phyloP scores from a whole-genome alignment of 1,139 yeast genomes.

The Saccharomyces uvarum region DNA sequence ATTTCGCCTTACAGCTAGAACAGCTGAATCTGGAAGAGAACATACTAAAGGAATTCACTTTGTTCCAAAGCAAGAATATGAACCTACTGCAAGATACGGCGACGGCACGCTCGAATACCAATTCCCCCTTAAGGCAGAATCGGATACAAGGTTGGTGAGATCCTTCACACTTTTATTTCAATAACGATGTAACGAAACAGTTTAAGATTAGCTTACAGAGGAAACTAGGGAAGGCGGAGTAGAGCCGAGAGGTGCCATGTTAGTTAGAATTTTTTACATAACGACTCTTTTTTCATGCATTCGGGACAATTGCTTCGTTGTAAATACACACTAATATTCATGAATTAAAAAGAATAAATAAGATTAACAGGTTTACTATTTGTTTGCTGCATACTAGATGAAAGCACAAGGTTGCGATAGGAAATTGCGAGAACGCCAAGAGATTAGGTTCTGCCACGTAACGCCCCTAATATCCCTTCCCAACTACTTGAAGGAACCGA shows the following conservation, averaged over 20 bases:
- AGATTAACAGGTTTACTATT: neutral
- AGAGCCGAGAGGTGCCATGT: neutral
- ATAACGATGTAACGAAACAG: neutral
- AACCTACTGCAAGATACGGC: neutral
- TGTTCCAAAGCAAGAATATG: neutral
- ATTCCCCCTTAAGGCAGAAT: neutral
- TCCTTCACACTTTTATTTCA: neutral
- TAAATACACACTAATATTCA: neutral
- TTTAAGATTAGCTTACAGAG: neutral
- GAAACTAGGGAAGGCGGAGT: neutral
- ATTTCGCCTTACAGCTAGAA: neutral
- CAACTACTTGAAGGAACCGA: neutral
- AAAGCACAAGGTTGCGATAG: neutral
- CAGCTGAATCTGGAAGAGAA: neutral
- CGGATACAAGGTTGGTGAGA: neutral
- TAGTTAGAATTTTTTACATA: neutral
- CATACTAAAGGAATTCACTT: neutral
- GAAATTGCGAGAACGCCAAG: neutral
- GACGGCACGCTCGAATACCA: neutral
- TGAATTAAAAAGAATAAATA: neutral
- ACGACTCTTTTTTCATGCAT: neutral
- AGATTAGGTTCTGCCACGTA: neutral
- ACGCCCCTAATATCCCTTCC: neutral
- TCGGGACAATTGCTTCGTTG: neutral
- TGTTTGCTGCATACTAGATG: neutral